phyloP scores from a whole-genome alignment of 495 filamentous ascomycete species.

The Penicillium paxilli region DNA sequence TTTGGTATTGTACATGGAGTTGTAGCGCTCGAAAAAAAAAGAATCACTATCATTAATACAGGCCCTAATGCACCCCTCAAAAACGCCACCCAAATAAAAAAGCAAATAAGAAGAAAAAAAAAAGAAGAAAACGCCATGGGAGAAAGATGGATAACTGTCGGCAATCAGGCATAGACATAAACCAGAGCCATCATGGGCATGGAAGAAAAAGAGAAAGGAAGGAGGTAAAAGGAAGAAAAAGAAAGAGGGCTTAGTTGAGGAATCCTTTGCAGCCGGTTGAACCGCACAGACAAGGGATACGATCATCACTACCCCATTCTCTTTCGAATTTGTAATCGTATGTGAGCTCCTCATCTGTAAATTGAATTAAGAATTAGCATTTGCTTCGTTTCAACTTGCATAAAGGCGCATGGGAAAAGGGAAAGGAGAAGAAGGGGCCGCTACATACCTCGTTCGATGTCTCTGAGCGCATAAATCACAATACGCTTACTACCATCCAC shows the following conservation, averaged over 20 bases:
- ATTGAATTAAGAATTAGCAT: constrained; percentile 40
- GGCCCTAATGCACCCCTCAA: constrained; percentile 11
- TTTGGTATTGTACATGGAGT: constrained; percentile 29
- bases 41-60: constrained; percentile 19
- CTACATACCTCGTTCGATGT: constrained; percentile 93
- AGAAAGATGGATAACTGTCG: constrained; percentile 1
- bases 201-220: constrained; percentile 22
- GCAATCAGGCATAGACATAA: no score
- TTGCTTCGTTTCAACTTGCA: no score
- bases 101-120: constrained; percentile 20
- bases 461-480: constrained; percentile 94
- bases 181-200: no score
- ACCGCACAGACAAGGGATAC: constrained; percentile 95
- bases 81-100: constrained; percentile 6
- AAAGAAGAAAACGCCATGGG: constrained; percentile 18
- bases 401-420: no score
- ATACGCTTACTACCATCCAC: constrained; percentile 99
- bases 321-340: constrained; percentile 99
- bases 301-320: constrained; percentile 90
- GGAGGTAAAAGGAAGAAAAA: no score
- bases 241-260: constrained; percentile 68
- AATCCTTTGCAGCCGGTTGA: constrained; percentile 97
- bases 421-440: no score
- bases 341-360: constrained; percentile 91
- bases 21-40: constrained; percentile 21